A percentile compares a stretch with the other conserved stretches of the same genome.
Evolutionary conservation across 768 basidiomycete species (phyloP).

Genomic region (Gymnopilus dilepis): DNA sequence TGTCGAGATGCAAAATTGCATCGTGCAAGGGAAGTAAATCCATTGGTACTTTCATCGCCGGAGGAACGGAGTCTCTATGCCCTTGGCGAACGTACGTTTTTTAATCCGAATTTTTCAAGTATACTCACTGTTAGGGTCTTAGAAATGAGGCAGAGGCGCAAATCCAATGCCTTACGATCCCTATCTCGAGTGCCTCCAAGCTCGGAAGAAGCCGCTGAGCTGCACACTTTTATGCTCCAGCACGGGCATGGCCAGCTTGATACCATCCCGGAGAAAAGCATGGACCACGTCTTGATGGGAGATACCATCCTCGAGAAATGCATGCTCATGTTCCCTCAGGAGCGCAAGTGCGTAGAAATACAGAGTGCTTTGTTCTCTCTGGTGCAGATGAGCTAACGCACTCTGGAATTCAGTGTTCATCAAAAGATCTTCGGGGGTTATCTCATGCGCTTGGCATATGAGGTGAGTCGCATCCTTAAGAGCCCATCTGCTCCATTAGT

Average conservation of each 20-base stretch:
- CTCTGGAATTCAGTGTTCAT: conserved; percentile 60
- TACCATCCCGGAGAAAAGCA: conserved; percentile 20
- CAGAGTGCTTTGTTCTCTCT: no score
- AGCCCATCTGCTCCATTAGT: no score
- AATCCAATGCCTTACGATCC: conserved; percentile 57
- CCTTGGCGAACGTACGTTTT: conserved; percentile 68
- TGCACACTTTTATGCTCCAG: conserved; percentile 73
- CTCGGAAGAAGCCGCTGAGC: conserved; percentile 65
- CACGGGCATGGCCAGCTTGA: conserved; percentile 45
- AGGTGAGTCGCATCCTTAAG: conserved; percentile 45
- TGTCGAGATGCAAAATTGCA: conserved; percentile 75
- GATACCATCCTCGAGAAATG: conserved; percentile 72
- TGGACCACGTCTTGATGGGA: conserved; percentile 72
- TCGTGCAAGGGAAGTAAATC: conserved; percentile 66
- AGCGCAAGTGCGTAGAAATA: conserved; percentile 65
- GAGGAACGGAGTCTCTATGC: conserved; percentile 68
- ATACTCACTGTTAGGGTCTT: background rate
- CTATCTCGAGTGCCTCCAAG: conserved; percentile 77
- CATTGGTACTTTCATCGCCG: conserved; percentile 58
- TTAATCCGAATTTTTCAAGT: background rate
- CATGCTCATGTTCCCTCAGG: conserved; percentile 86
- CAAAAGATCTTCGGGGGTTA: conserved; percentile 85
- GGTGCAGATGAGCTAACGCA: no score
- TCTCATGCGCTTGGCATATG: conserved; percentile 71
- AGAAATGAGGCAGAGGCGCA: conserved; percentile 69